Base-by-base conservation (phyloP, 108 stramenopile genomes). In the Nannochloropsis oceanica region DNA sequence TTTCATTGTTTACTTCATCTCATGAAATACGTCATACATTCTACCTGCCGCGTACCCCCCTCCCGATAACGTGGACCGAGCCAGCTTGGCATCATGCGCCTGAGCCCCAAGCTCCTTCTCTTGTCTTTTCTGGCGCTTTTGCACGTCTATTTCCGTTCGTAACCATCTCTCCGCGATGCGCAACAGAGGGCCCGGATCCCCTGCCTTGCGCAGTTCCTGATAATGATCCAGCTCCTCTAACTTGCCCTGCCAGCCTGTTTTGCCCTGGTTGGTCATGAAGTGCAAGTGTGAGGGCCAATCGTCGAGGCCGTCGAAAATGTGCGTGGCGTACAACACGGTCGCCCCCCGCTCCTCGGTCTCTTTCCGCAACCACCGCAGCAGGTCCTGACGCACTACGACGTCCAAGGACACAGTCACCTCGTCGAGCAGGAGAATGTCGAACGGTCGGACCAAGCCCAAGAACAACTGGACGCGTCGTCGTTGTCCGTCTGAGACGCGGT, bases 261-360 rank as follows among this genome's bases (percentile, higher is more conserved):
- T 27, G 13, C 91, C 91, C 27, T 89, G 42, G 43, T 86, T 82
- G n/a, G 87, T 90, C 43, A 91, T 85, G 88, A 90, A 91, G 22
- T 90, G 88, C 25, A 93, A 43, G 85, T 93, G 91, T 13, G 93
- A 92, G 43, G 94, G 93, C 94, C 94, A 95, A 11, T 93, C 93
- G 84, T 94, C 95, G 44, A 95, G 84, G 43, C 95, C 95, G 84
- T 97, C 99, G 92, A 99, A 99, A 82, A 99, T 98, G 87, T 99
- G 98, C 7, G 97, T 99, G 11, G 98, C 99, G 89, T 99, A 99
- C 27, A 99, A 86, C 82, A 99, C 95, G 18, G 97, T 98, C 2
- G 96, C 95, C 13, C 94, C 93, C 10, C 95, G 91, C 84, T 92
- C 91, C 80, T 94, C 94, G 42, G 93, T 94, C 92, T 99, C 99